Evolutionary conservation across 2,329 filamentous ascomycete species (phyloP), one percentile per base, ranked within the genome.

Genomic region (Ascochyta fabae): DNA sequence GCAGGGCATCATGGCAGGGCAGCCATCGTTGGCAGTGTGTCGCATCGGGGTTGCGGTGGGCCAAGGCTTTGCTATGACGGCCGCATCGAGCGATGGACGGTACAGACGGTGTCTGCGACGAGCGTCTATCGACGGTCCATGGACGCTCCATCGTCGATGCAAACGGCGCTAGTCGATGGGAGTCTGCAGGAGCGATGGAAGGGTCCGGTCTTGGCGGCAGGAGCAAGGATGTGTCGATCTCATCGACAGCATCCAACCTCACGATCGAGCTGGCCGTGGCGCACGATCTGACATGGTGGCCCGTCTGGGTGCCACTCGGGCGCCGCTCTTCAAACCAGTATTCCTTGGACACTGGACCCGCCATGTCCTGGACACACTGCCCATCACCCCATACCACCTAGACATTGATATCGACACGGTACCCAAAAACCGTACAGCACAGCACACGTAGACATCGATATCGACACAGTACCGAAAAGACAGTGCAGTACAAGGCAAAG

Each of bases 71-170:
- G 49, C 27, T 15, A 51, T 22, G 35, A 29, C 4, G 6, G 22
- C 49, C 42, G 49, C 36, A 47, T 53, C 31, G 43, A 29, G 49
- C 49, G 10, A 29, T 22, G 19, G n/a, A 6, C 27, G 16, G 43
- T 33, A 31, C 15, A 7, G 33, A 35, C 0, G 29, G 7, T 15
- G 31, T 15, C 31, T n/a, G 5, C 15, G 31, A n/a, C 12, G 13
- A 33, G 31, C 12, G 7, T 12, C 31, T 12, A 26, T 38, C 12
- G 40, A 41, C 19, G 19, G 34, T 10, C 31, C 22, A 24, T 42
- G n/a, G 40, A 40, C 33, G 52, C n/a, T 34, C 39, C 24, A 55
- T 55, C 52, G 52, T 40, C 52, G 52, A 55, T 55, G 46, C 23
- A 22, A 15, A 3, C 22, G 36, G 40, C 23, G 36, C 22, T 40